phyloP scores from a whole-genome alignment of 352 stramenopile genomes.

The Phytophthora sansomeana region DNA sequence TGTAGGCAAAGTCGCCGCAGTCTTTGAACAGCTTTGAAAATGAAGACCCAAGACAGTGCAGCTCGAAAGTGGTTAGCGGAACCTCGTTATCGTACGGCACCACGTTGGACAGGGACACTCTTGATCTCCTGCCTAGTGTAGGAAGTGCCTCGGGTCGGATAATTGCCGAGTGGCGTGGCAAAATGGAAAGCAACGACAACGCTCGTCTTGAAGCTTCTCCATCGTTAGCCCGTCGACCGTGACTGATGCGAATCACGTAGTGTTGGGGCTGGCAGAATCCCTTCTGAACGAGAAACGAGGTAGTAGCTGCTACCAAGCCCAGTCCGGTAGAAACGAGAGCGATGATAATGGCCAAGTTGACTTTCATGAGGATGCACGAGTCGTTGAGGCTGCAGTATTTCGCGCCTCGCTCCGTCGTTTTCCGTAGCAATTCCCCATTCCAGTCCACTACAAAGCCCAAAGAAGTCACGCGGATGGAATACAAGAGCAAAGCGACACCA shows the following conservation, averaged over 20 bases:
- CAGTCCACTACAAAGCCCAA: constrained; percentile 27
- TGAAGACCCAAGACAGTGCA: constrained; percentile 22
- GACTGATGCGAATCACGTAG: not conserved
- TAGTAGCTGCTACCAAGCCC: not conserved
- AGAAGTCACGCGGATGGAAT: constrained; percentile 16
- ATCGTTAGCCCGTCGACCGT: not conserved
- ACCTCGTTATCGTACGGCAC: not conserved
- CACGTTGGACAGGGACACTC: not conserved
- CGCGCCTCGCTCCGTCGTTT: constrained; percentile 32
- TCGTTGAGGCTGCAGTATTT: constrained; percentile 35
- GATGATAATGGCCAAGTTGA: constrained; percentile 18
- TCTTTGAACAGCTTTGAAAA: constrained; percentile 31
- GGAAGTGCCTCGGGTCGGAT: not conserved
- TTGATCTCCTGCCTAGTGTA: not conserved
- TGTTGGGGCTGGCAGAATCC: not conserved
- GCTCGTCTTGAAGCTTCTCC: not conserved
- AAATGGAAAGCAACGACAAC: not conserved
- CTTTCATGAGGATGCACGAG: constrained; percentile 29
- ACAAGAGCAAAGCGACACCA: constrained; percentile 12
- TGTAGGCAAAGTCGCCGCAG: constrained; percentile 30
- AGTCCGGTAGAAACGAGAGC: not conserved
- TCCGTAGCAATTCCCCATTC: constrained; percentile 38
- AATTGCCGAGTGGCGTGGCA: not conserved
- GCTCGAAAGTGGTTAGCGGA: constrained; percentile 22
- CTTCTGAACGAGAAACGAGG: constrained; percentile 14